These are phyloP conservation scores for Ascoidea asiatica DNA, from an alignment of 805 yeast species.

Conservation along the genomic window DNA sequence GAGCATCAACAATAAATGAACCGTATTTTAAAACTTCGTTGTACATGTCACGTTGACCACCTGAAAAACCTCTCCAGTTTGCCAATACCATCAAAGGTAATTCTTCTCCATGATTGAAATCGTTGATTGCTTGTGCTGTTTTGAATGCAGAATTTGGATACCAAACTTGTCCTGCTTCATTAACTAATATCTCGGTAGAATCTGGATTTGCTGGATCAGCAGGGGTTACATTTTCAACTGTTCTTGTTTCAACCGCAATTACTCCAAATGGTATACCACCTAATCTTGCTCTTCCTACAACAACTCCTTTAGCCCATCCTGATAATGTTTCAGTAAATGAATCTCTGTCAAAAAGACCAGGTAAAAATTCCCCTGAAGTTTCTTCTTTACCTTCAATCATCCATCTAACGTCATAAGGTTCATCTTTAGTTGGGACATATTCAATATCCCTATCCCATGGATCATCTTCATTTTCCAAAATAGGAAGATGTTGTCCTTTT, in stretches of 20 bases:
- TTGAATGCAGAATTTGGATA: conserved; percentile 98
- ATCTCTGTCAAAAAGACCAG: conserved; percentile 82
- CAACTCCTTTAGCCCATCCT: conserved; percentile 99
- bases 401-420: conserved; percentile 86
- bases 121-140: conserved; percentile 97
- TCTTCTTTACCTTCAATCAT: conserved; percentile 73
- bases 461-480: conserved; percentile 59
- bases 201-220: conserved; percentile 99
- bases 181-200: conserved; percentile 74
- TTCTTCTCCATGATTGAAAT: conserved; percentile 96
- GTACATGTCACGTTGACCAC: conserved; percentile 99
- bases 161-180: conserved; percentile 99
- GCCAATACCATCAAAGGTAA: conserved; percentile 95
- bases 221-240: conserved; percentile 80
- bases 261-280: conserved; percentile 99
- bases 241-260: conserved; percentile 87
- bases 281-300: conserved; percentile 95
- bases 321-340: conserved; percentile 93
- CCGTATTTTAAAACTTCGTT: conserved; percentile 97
- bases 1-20: conserved; percentile 91
- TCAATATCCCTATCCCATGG: conserved; percentile 91
- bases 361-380: conserved; percentile 60
- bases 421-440: conserved; percentile 57
- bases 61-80: conserved; percentile 99
- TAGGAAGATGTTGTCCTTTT: conserved; percentile 84